Base-by-base conservation (phyloP, 306 rosid genomes). In the Albizia julibrissin region DNA sequence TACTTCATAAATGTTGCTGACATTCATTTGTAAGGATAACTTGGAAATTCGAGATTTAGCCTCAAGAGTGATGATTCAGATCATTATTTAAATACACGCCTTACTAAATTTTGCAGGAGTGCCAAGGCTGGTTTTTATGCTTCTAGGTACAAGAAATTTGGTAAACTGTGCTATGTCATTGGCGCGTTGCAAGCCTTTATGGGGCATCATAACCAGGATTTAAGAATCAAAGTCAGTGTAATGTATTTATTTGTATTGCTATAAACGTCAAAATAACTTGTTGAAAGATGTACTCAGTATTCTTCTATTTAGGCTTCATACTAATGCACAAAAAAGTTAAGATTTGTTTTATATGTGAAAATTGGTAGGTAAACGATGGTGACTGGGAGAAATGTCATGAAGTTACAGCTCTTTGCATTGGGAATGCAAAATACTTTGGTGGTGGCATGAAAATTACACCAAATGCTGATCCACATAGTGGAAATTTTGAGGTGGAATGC, bases 401-500 rank as follows among this genome's bases (percentile, higher is more conserved):
- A 87, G 96, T 92, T 77, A 95, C 99, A 14, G 95, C 98, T 69
- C 66, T 95, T 79, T 93, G 99, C 79, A 75, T 89, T 24, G 99
- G 99, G 65, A 95, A 95, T 87, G 99, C 90, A 72, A 95, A 93
- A 83, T 95, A 91, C 80, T 95, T 95, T 26, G 99, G 99, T 15
- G 99, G 98, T 54, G 99, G 99, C 83, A 95, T 95, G 99, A 95
- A 92, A 88, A 93, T 95, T 50, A 81, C 95, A 27, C 99, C 99
- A 64, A 92, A 91, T 74, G 94, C 94, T 11, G 87, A 89, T 78
- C 99, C 99, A 69, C 71, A 42, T 80, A 92, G 70, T 16, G 94
- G 97, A 77, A 85, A 75, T 71, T 84, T 95, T 68, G 97, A 93
- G 98, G 99, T 95, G 74, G 78, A 79, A 50, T 56, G 33, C 73